A percentile compares a stretch with the other conserved stretches of the same genome.
phyloP scores from a whole-genome alignment of 2,329 filamentous ascomycete species.

The Venturia nashicola region DNA sequence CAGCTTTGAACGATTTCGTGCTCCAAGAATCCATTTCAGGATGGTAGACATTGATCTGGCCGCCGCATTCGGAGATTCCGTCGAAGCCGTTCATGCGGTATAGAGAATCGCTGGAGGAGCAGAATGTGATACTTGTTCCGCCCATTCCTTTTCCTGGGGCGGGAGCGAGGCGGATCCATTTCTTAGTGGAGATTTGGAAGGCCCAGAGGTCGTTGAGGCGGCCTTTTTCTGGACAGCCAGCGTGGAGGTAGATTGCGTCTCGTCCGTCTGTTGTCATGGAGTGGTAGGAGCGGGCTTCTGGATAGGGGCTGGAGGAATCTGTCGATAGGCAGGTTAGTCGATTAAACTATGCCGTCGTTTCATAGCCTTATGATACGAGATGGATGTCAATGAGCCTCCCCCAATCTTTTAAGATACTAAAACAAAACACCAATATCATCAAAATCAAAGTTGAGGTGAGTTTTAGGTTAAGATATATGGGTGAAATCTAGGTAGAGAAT shows the following conservation, averaged over 20 bases:
- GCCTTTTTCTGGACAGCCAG: constrained; percentile 55
- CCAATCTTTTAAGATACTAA: too few species aligned
- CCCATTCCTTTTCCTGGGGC: constrained; percentile 26
- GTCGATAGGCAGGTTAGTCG: too few species aligned
- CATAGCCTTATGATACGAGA: too few species aligned
- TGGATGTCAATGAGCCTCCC: too few species aligned
- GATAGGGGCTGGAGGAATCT: constrained; percentile 34
- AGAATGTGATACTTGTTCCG: constrained; percentile 31
- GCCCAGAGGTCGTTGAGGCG: constrained; percentile 39
- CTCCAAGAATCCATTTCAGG: constrained; percentile 28
- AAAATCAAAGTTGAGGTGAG: too few species aligned
- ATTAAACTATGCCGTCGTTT: too few species aligned
- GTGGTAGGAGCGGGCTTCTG: constrained; percentile 61
- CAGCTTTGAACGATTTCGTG: constrained; percentile 20
- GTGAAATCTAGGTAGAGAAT: too few species aligned
- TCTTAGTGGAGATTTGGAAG: constrained; percentile 35
- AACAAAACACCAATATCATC: too few species aligned
- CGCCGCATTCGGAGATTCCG: constrained; percentile 50
- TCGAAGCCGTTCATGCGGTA: constrained; percentile 36
- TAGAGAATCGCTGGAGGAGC: constrained; percentile 14
- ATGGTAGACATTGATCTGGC: constrained; percentile 52
- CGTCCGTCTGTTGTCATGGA: constrained; percentile 49
- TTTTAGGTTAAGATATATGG: too few species aligned
- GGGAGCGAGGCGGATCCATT: constrained; percentile 38
- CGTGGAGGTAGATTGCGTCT: constrained; percentile 57